Percentiles rank a stretch among this genome's conserved stretches.
phyloP scores from a whole-genome alignment of 176 grass and related monocot genomes.

The Pharus latifolius region DNA sequence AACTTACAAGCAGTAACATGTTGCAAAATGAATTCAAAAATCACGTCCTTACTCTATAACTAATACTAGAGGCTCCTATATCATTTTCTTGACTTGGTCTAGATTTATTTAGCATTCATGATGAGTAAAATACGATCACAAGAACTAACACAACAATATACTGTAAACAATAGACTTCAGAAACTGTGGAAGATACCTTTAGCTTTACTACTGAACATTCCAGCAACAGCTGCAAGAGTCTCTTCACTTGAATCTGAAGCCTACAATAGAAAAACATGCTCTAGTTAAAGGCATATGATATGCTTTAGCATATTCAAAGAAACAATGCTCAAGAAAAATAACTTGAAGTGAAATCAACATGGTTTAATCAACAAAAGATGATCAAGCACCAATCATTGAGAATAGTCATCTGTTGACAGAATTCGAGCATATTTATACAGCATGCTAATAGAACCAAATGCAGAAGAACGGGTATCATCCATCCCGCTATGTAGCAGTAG shows the following conservation, averaged over 20 bases:
- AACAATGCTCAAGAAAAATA: background rate
- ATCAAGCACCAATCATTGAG: background rate
- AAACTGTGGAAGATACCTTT: constrained; percentile 60
- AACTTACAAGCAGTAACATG: too few species aligned
- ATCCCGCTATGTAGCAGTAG: background rate
- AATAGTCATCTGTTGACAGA: background rate
- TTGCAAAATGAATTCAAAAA: too few species aligned
- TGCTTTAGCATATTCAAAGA: too few species aligned
- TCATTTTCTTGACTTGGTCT: background rate
- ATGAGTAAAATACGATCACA: background rate
- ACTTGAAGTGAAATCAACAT: background rate
- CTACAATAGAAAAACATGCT: constrained; percentile 40
- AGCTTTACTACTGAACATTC: constrained; percentile 99
- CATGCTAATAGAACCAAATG: constrained; percentile 3
- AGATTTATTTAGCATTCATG: background rate
- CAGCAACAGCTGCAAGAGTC: constrained; percentile 87
- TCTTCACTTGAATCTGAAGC: constrained; percentile 92
- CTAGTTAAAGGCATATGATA: constrained; percentile 12
- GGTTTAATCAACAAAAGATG: background rate
- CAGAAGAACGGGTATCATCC: background rate
- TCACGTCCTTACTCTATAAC: too few species aligned
- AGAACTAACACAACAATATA: constrained; percentile 1
- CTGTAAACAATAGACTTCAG: background rate
- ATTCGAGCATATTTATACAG: background rate
- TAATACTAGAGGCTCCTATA: background rate